Evolutionary conservation across 352 stramenopile genomes (phyloP), one percentile per base, ranked within the genome.

Genomic region (Phytophthora rubi): DNA sequence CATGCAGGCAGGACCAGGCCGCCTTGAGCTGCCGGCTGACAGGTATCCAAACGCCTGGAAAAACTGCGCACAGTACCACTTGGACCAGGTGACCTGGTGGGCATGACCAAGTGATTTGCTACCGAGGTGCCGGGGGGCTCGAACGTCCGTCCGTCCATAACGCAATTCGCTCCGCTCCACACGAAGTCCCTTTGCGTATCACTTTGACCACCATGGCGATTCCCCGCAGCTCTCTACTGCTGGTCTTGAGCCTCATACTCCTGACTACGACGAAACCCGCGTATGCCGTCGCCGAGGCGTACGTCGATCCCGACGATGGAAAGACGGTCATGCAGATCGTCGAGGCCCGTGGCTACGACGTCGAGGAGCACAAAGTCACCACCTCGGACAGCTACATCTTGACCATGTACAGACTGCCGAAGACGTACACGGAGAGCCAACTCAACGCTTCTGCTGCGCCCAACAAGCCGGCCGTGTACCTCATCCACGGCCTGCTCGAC

Each of bases 401-500:
- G 39, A 89, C 80, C 16, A 89, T 90, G 80, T 90, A 89, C 53
- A 80, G 80, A 18, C 59, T 90, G 23, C 82, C 82, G 10, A 84
- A 83, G 52, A 85, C 76, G 8, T 86, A 81, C 76, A 65, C 68
- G 8, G 82, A 90, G 59, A 80, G 73, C 23, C 77, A 85, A 62
- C 28, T 58, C 53, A 73, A 81, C 13, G 53, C 69, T 5, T 35
- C 57, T 6, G 68, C 70, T 13, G 65, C 61, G 4, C 59, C 66
- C 59, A 81, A 75, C 67, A 89, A 91, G 55, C 81, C 81, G 0
- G 79, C 59, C 0, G 79, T 91, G 10, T 89, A 86, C 59, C 72
- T 90, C 61, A 86, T 86, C 65, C 82, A 90, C 64, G 82, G 82
- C 0, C 75, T 90, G 33, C 68, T 90, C 15, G 80, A 89, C 70